Conservation (phyloP, 495 filamentous ascomycete genomes). For the Aspergillus mulundensis region DNA sequence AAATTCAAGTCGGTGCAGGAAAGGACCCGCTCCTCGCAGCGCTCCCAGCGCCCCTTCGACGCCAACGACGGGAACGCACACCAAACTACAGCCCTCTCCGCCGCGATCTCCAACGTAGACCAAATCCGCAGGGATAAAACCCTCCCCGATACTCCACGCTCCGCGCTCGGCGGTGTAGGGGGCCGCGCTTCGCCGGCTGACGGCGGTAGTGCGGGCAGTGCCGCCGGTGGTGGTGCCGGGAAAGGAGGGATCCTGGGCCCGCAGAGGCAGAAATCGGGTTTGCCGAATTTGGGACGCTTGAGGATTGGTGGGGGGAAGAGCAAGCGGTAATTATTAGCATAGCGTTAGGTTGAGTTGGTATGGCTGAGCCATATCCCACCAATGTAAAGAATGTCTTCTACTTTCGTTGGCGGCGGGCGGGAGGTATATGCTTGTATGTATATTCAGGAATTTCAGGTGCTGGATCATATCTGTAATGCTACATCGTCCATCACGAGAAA, state of each 20-base stretch:
- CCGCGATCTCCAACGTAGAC: conserved; percentile 32
- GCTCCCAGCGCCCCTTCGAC: conserved; percentile 34
- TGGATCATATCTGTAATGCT: too few species aligned
- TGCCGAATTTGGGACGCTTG: conserved; percentile 67
- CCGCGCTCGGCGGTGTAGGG: conserved; percentile 29
- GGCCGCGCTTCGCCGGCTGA: conserved; percentile 21
- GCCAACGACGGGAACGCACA: conserved; percentile 19
- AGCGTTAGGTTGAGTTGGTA: background rate
- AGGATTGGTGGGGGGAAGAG: conserved; percentile 59
- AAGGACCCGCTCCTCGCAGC: conserved; percentile 55
- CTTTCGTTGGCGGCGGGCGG: background rate
- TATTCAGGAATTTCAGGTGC: too few species aligned
- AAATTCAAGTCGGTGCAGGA: conserved; percentile 93
- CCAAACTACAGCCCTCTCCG: conserved; percentile 24
- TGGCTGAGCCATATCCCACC: background rate
- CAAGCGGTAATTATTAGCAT: conserved; percentile 31
- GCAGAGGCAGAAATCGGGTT: conserved; percentile 57
- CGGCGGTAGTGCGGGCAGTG: background rate
- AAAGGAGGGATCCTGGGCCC: conserved; percentile 32
- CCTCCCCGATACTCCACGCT: conserved; percentile 40
- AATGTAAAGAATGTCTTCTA: background rate
- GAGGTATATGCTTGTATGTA: too few species aligned
- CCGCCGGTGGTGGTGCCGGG: background rate
- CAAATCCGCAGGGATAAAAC: conserved; percentile 38
- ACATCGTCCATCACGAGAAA: too few species aligned